A percentile compares a stretch with the other conserved stretches of the same genome.
Evolutionary conservation across 2,329 filamentous ascomycete species (phyloP).

Genomic region (Cadophora gregata): DNA sequence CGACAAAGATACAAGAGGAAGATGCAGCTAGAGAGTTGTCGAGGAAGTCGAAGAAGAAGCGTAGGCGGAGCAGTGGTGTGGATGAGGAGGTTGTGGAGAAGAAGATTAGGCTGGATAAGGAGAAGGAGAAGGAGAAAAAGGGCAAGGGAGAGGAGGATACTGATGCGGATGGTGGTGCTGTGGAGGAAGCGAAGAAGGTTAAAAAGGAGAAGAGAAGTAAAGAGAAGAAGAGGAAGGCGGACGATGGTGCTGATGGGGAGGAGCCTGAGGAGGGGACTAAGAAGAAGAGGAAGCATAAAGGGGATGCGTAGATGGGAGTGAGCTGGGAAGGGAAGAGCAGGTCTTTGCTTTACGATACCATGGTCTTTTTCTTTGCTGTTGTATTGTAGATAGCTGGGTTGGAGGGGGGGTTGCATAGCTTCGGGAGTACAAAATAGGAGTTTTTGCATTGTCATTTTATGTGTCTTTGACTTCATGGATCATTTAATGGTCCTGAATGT

Average conservation of each 20-base stretch:
- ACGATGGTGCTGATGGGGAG: conserved; percentile 20
- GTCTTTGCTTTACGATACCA: conserved; percentile 19
- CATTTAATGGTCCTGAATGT: too few species aligned
- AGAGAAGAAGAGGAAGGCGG: conserved; percentile 27
- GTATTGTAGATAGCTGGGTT: neutral
- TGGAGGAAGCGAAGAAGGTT: conserved; percentile 20
- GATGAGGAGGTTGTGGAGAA: conserved; percentile 25
- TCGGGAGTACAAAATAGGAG: conserved; percentile 1
- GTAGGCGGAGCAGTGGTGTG: conserved; percentile 29
- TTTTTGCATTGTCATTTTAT: neutral
- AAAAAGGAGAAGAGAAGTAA: conserved; percentile 25
- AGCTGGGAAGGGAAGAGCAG: neutral
- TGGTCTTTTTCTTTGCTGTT: neutral
- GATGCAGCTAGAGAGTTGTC: conserved; percentile 17
- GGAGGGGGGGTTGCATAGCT: neutral
- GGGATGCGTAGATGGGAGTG: neutral
- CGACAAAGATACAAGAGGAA: conserved; percentile 28
- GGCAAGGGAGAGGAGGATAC: conserved; percentile 6
- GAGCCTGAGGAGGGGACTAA: conserved; percentile 14
- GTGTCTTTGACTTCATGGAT: too few species aligned
- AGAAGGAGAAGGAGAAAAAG: conserved; percentile 25
- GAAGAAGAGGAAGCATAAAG: conserved; percentile 24
- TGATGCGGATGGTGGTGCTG: conserved; percentile 10
- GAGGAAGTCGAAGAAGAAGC: conserved; percentile 28
- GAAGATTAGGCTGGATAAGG: conserved; percentile 26